Percentiles rank a stretch among this genome's conserved stretches.
Conservation (phyloP, 2,329 filamentous ascomycete species). For the Fusarium verrucosum region DNA sequence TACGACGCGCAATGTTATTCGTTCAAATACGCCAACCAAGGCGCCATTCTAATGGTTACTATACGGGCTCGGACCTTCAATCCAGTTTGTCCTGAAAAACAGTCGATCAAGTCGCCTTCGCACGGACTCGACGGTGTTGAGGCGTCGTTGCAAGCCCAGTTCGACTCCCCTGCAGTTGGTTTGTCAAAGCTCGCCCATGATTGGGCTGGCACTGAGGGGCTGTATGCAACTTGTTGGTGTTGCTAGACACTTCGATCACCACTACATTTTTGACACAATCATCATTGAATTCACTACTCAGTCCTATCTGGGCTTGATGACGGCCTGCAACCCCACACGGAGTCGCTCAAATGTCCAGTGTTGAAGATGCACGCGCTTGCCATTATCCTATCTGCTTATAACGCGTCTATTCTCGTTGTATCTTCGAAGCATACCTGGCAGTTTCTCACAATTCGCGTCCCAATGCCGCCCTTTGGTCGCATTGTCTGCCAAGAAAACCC, state of each 20-base stretch:
- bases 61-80: background rate
- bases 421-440: background rate
- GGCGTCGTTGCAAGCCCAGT: background rate
- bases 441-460: background rate
- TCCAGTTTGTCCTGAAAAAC: background rate
- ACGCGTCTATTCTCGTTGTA: background rate
- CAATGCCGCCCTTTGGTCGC: background rate
- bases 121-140: background rate
- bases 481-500: background rate
- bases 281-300: background rate
- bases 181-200: background rate
- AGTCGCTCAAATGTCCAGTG: background rate
- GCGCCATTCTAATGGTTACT: background rate
- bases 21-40: slow-evolving; percentile 22
- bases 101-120: background rate
- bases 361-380: background rate
- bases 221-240: background rate
- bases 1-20: slow-evolving; percentile 13
- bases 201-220: background rate
- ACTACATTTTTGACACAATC: background rate
- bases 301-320: background rate
- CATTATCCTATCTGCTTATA: background rate
- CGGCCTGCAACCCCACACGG: background rate
- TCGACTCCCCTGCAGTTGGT: background rate
- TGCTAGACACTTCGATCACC: background rate